These are phyloP conservation scores for Globisporangium iwayamae DNA, from an alignment of 352 stramenopile genomes.

Conservation along the genomic window DNA sequence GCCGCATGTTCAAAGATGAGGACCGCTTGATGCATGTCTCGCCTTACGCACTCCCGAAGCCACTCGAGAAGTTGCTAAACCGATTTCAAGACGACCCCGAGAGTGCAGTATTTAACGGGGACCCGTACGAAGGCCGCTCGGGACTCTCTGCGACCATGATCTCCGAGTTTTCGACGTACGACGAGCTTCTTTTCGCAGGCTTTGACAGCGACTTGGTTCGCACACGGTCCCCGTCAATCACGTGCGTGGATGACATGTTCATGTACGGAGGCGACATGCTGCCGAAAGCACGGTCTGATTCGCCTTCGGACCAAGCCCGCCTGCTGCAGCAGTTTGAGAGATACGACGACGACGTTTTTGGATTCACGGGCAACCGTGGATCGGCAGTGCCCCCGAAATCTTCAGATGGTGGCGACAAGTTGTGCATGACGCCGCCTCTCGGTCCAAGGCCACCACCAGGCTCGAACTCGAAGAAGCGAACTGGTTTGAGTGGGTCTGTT, in stretches of 20 bases:
- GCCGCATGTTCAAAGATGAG: conserved; percentile 58
- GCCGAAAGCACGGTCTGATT: conserved; percentile 47
- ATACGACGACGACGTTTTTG: conserved; percentile 77
- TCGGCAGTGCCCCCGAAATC: conserved; percentile 27
- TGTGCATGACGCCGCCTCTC: conserved; percentile 49
- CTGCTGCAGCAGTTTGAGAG: conserved; percentile 52
- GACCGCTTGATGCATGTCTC: conserved; percentile 24
- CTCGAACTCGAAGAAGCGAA: conserved; percentile 44
- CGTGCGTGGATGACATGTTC: conserved; percentile 42
- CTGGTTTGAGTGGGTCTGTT: conserved; percentile 21
- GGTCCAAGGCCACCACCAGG: conserved; percentile 30
- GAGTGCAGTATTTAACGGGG: conserved; percentile 7
- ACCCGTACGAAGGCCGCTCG: conserved; percentile 22
- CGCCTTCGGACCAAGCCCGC: conserved; percentile 39
- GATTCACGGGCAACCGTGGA: conserved; percentile 21
- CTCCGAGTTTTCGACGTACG: conserved; percentile 41
- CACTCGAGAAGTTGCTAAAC: conserved; percentile 56
- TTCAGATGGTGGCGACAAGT: conserved; percentile 37
- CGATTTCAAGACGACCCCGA: conserved; percentile 27
- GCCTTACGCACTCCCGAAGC: conserved; percentile 49
- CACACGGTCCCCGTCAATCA: conserved; percentile 52
- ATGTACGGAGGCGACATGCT: conserved; percentile 36
- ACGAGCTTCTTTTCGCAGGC: conserved; percentile 50
- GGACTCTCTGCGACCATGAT: conserved; percentile 25
- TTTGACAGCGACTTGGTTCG: conserved; percentile 67